Percentiles rank a stretch among this genome's conserved stretches.
These are phyloP conservation scores for Stropharia rugosoannulata DNA, from an alignment of 768 basidiomycete genomes.

Conservation along the genomic window DNA sequence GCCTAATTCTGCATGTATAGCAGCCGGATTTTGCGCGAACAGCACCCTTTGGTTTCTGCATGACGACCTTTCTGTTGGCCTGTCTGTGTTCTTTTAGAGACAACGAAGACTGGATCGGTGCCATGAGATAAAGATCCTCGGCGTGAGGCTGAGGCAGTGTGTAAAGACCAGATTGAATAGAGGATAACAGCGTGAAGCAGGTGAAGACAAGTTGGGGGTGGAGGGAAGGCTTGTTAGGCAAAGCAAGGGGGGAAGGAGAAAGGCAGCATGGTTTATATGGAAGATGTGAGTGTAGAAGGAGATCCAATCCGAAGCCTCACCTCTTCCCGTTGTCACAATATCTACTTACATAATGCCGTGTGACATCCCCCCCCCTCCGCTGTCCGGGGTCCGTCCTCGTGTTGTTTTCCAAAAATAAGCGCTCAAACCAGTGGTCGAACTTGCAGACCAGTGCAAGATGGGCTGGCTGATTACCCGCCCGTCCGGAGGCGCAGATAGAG, in stretches of 20 bases:
- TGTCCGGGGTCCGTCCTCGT: constrained; percentile 4
- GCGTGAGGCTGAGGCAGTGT: background rate
- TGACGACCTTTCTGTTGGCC: constrained; percentile 40
- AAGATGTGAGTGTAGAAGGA: no score
- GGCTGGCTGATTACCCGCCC: background rate
- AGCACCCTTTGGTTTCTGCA: constrained; percentile 77
- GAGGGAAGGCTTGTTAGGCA: no score
- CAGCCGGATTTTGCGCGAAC: constrained; percentile 87
- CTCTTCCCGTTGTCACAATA: no score
- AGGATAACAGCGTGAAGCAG: background rate
- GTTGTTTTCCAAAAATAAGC: background rate
- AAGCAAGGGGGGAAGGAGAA: no score
- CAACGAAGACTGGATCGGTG: constrained; percentile 31
- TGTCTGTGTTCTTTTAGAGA: constrained; percentile 40
- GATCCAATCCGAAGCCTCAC: no score
- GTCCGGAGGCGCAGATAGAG: background rate
- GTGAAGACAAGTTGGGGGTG: no score
- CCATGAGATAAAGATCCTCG: background rate
- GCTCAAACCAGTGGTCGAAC: background rate
- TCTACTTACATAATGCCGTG: no score
- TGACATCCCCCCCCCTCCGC: background rate
- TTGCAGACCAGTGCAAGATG: no score
- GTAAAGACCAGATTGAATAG: no score
- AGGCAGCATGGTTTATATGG: no score
- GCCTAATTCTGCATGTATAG: constrained; percentile 84